Percentiles rank a stretch among this genome's conserved stretches.
Conservation (phyloP, 257 asterid species). For the Agastache rugosa region DNA sequence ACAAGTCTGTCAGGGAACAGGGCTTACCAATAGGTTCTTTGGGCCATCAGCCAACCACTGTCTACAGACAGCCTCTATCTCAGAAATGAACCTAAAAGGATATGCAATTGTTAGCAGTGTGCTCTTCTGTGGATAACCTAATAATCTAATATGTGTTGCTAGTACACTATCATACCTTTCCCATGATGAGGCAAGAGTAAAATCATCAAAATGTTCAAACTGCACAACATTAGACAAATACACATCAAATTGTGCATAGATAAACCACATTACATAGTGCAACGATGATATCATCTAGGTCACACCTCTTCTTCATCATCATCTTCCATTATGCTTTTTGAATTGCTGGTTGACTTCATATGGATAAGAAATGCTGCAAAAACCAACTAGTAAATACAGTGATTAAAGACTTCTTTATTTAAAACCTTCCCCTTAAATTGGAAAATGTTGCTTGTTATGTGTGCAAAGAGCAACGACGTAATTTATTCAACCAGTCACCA, state of each 20-base stretch:
- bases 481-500: no score
- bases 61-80: constrained; percentile 86
- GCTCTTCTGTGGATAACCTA: constrained; percentile 9
- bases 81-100: constrained; percentile 78
- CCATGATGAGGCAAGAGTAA: constrained; percentile 92
- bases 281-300: not conserved
- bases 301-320: constrained; percentile 58
- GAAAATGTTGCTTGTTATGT: not conserved
- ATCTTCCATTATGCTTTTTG: constrained; percentile 47
- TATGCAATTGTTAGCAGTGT: constrained; percentile 11
- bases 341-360: constrained; percentile 59
- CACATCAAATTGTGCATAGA: constrained; percentile 2
- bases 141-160: not conserved
- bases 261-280: constrained; percentile 19
- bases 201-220: constrained; percentile 89
- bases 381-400: constrained; percentile 12
- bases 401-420: not conserved
- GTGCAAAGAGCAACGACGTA: no score
- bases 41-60: constrained; percentile 90
- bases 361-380: constrained; percentile 14
- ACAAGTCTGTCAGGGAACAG: constrained; percentile 29
- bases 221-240: constrained; percentile 46
- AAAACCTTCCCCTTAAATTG: not conserved
- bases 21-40: constrained; percentile 71
- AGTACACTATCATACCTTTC: constrained; percentile 62